These are phyloP conservation scores for Exserohilum rostratum DNA, from an alignment of 2,329 filamentous ascomycete genomes.

Conservation along the genomic window DNA sequence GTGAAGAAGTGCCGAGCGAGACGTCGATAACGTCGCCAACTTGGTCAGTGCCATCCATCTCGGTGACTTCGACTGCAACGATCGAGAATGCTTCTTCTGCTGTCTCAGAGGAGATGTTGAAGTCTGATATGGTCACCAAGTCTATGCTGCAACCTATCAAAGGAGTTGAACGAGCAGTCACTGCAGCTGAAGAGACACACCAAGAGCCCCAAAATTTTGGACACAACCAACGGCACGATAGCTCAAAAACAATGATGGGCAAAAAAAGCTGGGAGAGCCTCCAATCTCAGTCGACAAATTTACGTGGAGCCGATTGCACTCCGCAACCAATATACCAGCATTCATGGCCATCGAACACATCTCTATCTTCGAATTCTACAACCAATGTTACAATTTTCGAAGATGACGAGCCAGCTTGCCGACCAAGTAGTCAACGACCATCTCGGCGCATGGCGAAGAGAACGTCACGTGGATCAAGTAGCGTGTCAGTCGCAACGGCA, in stretches of 20 bases:
- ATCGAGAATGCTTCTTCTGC: neutral
- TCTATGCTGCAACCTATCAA: neutral
- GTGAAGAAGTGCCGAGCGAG: slow-evolving; percentile 6
- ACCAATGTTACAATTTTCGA: neutral
- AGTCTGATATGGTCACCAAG: neutral
- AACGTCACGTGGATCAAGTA: neutral
- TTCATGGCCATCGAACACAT: neutral
- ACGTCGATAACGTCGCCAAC: slow-evolving; percentile 1
- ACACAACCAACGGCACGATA: neutral
- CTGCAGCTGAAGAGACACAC: no score
- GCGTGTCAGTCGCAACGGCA: neutral
- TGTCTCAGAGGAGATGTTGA: neutral
- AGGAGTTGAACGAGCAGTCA: neutral
- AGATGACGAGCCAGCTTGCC: slow-evolving; percentile 1
- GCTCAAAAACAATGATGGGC: neutral
- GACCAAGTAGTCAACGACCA: slow-evolving; percentile 8
- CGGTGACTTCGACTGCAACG: slow-evolving; percentile 7
- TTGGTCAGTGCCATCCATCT: slow-evolving; percentile 4
- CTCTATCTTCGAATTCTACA: neutral
- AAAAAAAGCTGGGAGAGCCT: no score
- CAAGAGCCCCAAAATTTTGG: neutral
- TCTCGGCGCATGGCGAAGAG: slow-evolving; percentile 6
- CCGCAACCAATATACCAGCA: neutral
- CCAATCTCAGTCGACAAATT: neutral
- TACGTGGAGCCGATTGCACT: neutral